Conservation (phyloP, 352 stramenopile genomes). For the Pythium dissotocum region DNA sequence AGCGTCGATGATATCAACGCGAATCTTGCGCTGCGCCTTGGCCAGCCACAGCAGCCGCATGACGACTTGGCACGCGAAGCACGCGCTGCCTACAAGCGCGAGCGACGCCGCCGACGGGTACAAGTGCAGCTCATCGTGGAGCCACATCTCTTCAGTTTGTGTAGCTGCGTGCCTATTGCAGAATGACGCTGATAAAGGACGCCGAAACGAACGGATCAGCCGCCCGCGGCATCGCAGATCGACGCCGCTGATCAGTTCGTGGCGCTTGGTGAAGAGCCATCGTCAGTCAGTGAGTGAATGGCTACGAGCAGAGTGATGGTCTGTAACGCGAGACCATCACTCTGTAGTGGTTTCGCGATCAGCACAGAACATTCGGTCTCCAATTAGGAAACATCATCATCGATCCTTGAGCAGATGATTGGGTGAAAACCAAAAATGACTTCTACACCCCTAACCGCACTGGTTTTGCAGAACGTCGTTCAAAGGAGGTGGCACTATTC, state of each 20-base stretch:
- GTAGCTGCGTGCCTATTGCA: not conserved
- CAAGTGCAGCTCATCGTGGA: slow-evolving; percentile 46
- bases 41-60: slow-evolving; percentile 19
- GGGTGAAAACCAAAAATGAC: slow-evolving; percentile 3
- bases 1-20: not conserved
- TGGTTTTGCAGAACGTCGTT: not conserved
- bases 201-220: slow-evolving; percentile 1
- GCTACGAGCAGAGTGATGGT: not conserved
- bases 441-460: slow-evolving; percentile 1
- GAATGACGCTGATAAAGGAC: not conserved
- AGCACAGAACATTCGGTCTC: not conserved
- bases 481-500: not conserved
- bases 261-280: not conserved
- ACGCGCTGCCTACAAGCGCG: slow-evolving; percentile 30
- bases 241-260: not conserved
- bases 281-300: not conserved
- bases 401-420: slow-evolving; percentile 2
- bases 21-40: slow-evolving; percentile 6
- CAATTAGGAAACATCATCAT: not conserved
- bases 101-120: slow-evolving; percentile 41
- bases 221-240: not conserved
- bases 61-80: slow-evolving; percentile 38
- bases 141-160: slow-evolving; percentile 5
- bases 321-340: not conserved
- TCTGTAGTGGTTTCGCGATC: not conserved